phyloP scores from a whole-genome alignment of 2,329 filamentous ascomycete species.

The Lachnum nothofagi region DNA sequence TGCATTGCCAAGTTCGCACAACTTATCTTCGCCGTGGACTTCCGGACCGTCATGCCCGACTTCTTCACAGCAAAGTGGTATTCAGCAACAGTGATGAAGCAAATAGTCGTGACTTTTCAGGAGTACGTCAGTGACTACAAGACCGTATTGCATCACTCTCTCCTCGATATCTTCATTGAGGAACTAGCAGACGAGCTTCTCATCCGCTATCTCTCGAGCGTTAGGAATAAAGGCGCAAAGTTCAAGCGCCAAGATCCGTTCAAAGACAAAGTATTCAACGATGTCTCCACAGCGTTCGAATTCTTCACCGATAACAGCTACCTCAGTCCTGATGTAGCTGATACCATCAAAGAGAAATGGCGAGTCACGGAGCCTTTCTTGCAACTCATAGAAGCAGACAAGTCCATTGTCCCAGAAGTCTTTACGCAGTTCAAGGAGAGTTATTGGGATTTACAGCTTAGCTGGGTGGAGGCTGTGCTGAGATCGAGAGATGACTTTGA shows the following conservation, averaged over 20 bases:
- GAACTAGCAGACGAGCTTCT: conserved; percentile 90
- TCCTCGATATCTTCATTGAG: conserved; percentile 87
- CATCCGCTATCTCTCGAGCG: conserved; percentile 72
- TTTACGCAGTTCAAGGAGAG: conserved; percentile 78
- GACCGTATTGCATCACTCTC: conserved; percentile 74
- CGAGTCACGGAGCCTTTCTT: conserved; percentile 82
- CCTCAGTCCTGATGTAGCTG: conserved; percentile 62
- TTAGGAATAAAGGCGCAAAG: conserved; percentile 85
- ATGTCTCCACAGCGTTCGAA: conserved; percentile 82
- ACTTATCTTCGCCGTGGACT: conserved; percentile 87
- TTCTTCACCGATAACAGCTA: conserved; percentile 66
- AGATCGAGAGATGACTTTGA: conserved; percentile 90
- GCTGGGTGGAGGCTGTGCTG: conserved; percentile 91
- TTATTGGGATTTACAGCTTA: conserved; percentile 92
- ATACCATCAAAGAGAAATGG: conserved; percentile 85
- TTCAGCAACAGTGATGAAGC: conserved; percentile 75
- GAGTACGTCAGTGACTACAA: conserved; percentile 91
- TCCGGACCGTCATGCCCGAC: conserved; percentile 73
- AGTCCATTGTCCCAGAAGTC: conserved; percentile 64
- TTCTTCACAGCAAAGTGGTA: conserved; percentile 96
- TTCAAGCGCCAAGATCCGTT: conserved; percentile 84
- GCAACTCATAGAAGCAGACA: conserved; percentile 71
- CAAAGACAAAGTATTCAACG: conserved; percentile 88
- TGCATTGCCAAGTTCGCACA: conserved; percentile 83
- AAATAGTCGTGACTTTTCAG: conserved; percentile 90